Evolutionary conservation across 2,329 filamentous ascomycete species (phyloP).

Genomic region (Monilinia laxa): DNA sequence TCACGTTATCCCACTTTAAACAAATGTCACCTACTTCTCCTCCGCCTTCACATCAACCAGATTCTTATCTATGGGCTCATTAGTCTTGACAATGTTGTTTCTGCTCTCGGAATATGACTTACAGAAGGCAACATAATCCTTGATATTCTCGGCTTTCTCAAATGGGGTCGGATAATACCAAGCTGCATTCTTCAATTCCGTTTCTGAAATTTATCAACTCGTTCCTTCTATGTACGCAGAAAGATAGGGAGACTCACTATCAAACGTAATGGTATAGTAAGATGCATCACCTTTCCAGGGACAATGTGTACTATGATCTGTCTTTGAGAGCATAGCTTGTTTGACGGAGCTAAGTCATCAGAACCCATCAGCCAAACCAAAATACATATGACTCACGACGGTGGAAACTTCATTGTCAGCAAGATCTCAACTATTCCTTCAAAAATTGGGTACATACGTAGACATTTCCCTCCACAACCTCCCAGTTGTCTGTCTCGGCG

Average conservation of each 20-base stretch:
- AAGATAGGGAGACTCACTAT: constrained; percentile 34
- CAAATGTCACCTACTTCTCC: neutral
- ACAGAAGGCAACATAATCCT: constrained; percentile 49
- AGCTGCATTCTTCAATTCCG: constrained; percentile 46
- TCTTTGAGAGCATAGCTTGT: constrained; percentile 44
- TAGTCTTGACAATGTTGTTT: neutral
- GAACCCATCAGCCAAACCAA: neutral
- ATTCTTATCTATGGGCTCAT: constrained; percentile 14
- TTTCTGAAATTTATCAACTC: constrained; percentile 33
- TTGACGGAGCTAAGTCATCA: constrained; percentile 41
- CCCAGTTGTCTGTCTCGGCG: constrained; percentile 48
- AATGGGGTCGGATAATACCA: constrained; percentile 48
- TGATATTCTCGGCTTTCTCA: constrained; percentile 46
- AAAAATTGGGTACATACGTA: constrained; percentile 42
- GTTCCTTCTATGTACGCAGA: neutral
- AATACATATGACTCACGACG: constrained; percentile 35
- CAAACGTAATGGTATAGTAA: constrained; percentile 49
- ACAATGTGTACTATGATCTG: constrained; percentile 45
- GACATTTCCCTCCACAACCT: constrained; percentile 50
- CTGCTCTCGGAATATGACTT: constrained; percentile 33
- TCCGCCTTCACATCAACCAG: constrained; percentile 20
- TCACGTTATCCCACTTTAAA: neutral
- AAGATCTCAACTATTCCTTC: neutral
- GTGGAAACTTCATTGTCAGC: constrained; percentile 40
- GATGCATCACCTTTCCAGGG: constrained; percentile 50